phyloP scores from a whole-genome alignment of 768 basidiomycete species.

The Suillus discolor region DNA sequence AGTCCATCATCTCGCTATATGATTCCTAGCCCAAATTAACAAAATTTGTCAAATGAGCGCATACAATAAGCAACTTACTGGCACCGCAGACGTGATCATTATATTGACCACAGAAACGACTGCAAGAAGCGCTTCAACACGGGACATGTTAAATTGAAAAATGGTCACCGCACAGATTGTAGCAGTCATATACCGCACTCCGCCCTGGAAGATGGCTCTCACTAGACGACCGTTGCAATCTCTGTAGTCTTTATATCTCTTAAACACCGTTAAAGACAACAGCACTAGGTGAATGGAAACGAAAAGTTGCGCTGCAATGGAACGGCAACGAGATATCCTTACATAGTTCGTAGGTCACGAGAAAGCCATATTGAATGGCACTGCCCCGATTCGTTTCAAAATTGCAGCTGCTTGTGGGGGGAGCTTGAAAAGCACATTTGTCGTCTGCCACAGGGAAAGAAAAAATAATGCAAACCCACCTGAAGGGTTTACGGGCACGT shows the following conservation, averaged over 20 bases:
- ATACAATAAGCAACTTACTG: neutral
- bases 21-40: neutral
- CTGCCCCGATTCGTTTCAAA: neutral
- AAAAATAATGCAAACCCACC: neutral
- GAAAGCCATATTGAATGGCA: slow-evolving; percentile 1
- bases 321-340: neutral
- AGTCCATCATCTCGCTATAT: neutral
- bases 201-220: neutral
- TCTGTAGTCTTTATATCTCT: slow-evolving; percentile 1
- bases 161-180: neutral
- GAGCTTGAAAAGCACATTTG: neutral
- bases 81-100: neutral
- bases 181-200: neutral
- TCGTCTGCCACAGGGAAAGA: neutral
- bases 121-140: neutral
- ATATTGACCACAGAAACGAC: neutral
- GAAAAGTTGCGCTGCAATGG: too few relatives aligned
- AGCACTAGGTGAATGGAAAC: neutral
- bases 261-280: neutral
- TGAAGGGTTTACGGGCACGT: neutral
- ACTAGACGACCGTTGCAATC: neutral
- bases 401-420: neutral
- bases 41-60: neutral
- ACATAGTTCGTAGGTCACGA: neutral
- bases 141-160: neutral